These are phyloP conservation scores for Debaryomyces fabryi DNA, from an alignment of 1,139 yeast genomes.

Conservation along the genomic window DNA sequence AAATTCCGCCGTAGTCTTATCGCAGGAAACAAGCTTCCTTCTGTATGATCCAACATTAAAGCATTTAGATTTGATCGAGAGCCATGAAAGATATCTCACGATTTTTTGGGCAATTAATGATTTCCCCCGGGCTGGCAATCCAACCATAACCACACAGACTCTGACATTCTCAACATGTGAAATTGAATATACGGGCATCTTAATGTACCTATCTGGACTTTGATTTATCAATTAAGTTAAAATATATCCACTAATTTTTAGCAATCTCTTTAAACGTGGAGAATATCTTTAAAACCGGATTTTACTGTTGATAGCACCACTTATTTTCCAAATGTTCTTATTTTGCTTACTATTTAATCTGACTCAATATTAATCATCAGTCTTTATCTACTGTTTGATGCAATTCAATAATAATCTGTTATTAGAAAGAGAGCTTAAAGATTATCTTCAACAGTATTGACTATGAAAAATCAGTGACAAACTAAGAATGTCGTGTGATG, in stretches of 20 bases:
- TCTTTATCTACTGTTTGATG: not conserved
- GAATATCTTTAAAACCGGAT: not conserved
- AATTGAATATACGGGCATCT: slow-evolving; percentile 74
- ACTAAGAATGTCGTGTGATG: slow-evolving; percentile 3
- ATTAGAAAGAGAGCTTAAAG: not conserved
- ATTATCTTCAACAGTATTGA: not conserved
- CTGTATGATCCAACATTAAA: slow-evolving; percentile 90
- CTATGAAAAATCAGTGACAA: slow-evolving; percentile 2
- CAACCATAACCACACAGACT: slow-evolving; percentile 78
- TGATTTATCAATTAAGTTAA: not conserved
- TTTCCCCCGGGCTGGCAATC: slow-evolving; percentile 73
- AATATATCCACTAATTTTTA: not conserved
- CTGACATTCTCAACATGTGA: slow-evolving; percentile 72
- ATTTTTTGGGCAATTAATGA: slow-evolving; percentile 81
- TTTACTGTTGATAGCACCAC: not conserved
- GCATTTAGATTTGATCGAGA: slow-evolving; percentile 81
- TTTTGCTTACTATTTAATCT: not conserved
- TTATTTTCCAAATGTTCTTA: not conserved
- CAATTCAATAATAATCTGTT: not conserved
- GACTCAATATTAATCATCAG: not conserved
- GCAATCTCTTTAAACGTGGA: slow-evolving; percentile 4
- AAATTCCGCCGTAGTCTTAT: slow-evolving; percentile 61
- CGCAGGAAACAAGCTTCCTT: slow-evolving; percentile 49
- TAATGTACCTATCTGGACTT: slow-evolving; percentile 1
- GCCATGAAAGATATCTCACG: slow-evolving; percentile 89